Evolutionary conservation across 345 rosid species (phyloP).

Genomic region (Rubroshorea leprosula): DNA sequence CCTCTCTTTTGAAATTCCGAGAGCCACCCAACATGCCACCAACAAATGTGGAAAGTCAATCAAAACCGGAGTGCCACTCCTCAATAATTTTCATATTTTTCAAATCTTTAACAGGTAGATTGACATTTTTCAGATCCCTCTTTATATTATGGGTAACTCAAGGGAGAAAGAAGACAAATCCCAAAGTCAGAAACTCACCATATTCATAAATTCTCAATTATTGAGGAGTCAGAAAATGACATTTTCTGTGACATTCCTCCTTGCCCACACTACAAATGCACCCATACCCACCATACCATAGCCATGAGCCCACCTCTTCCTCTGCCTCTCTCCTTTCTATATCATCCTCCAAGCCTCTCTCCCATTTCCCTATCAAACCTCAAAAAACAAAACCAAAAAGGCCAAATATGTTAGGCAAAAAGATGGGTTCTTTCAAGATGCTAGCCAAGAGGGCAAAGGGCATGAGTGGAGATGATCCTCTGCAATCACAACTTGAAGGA

Average conservation of each 20-base stretch:
- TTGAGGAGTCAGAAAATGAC: not conserved
- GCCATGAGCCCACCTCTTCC: slow-evolving; percentile 1
- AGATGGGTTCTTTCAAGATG: slow-evolving; percentile 68
- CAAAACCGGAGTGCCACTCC: too few relatives aligned
- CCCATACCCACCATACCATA: slow-evolving; percentile 11
- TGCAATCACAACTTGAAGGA: slow-evolving; percentile 33
- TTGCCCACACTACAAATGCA: slow-evolving; percentile 17
- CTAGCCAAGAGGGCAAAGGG: slow-evolving; percentile 70
- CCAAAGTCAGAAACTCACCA: not conserved
- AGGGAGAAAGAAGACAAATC: slow-evolving; percentile 2
- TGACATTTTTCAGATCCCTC: too few relatives aligned
- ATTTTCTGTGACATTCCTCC: slow-evolving; percentile 14
- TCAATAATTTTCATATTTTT: too few relatives aligned
- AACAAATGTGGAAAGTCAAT: too few relatives aligned
- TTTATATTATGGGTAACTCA: slow-evolving; percentile 13
- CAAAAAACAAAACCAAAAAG: too few relatives aligned
- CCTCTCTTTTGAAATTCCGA: too few relatives aligned
- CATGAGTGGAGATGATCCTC: slow-evolving; percentile 21
- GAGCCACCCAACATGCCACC: too few relatives aligned
- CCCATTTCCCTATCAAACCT: not conserved
- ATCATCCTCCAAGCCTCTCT: not conserved
- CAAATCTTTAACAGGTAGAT: too few relatives aligned
- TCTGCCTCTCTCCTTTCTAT: not conserved
- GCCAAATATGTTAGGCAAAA: slow-evolving; percentile 66
- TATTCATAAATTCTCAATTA: slow-evolving; percentile 7